Evolutionary conservation across 305 asterid genomes (phyloP).

Genomic region (Caryopteris hybrid): DNA sequence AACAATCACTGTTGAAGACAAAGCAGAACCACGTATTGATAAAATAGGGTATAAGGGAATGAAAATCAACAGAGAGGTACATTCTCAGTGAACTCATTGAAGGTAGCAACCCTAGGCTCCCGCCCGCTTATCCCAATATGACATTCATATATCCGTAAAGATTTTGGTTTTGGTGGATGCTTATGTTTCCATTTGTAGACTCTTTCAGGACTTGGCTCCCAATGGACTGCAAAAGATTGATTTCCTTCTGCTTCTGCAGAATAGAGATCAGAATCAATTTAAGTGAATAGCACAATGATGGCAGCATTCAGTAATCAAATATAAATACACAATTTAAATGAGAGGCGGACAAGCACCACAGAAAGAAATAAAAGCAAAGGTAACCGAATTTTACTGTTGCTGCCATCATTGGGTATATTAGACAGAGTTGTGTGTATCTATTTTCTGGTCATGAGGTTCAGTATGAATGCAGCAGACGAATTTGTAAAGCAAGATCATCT

Average conservation of each 20-base stretch:
- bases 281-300: not conserved
- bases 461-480: not conserved
- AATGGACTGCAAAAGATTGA: slow-evolving; percentile 85
- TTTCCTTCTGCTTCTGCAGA: slow-evolving; percentile 66
- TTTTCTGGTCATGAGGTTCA: not conserved
- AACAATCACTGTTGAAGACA: slow-evolving; percentile 14
- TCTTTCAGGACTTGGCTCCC: slow-evolving; percentile 96
- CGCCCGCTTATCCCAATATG: slow-evolving; percentile 93
- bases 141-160: slow-evolving; percentile 91
- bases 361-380: not conserved
- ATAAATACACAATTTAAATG: slow-evolving; percentile 7
- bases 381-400: not conserved
- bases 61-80: slow-evolving; percentile 29
- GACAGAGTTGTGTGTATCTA: not conserved
- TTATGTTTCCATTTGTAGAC: slow-evolving; percentile 79
- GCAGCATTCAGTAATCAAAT: slow-evolving; percentile 11
- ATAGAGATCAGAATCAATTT: slow-evolving; percentile 19
- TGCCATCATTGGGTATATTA: not conserved
- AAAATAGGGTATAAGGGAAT: slow-evolving; percentile 8
- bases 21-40: slow-evolving; percentile 3
- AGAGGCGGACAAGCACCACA: not conserved
- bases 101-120: slow-evolving; percentile 67
- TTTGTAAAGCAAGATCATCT: not conserved
- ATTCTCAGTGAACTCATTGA: slow-evolving; percentile 62
- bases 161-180: slow-evolving; percentile 72